A percentile compares a stretch with the other conserved stretches of the same genome.
Evolutionary conservation across 2,329 filamentous ascomycete genomes (phyloP).

Genomic region (Penicillium brasilianum): DNA sequence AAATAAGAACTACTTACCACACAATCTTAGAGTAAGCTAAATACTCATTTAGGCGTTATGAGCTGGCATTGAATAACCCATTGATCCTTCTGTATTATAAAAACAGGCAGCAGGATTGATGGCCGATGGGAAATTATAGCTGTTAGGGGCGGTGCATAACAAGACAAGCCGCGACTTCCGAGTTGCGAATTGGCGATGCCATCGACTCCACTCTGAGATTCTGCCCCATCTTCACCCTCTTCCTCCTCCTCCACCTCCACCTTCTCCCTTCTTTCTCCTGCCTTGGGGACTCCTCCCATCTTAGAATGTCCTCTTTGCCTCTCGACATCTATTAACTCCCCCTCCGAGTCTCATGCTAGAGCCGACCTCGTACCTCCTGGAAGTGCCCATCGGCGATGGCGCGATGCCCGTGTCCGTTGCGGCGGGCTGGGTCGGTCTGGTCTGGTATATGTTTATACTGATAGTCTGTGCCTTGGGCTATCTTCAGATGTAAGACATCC

Average conservation of each 20-base stretch:
- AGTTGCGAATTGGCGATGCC: constrained; percentile 8
- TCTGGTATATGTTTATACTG: constrained; percentile 63
- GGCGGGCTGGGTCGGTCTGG: constrained; percentile 53
- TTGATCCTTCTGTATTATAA: neutral
- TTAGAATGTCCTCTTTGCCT: constrained; percentile 26
- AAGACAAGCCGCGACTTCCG: constrained; percentile 12
- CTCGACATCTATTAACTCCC: constrained; percentile 7
- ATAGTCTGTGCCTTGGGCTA: constrained; percentile 64
- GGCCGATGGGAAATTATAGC: neutral
- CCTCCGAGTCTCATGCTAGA: constrained; percentile 36
- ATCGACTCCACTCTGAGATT: constrained; percentile 8
- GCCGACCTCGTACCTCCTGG: constrained; percentile 31
- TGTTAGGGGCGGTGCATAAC: neutral
- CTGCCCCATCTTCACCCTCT: neutral
- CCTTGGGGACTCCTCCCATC: constrained; percentile 2
- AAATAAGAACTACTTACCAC: neutral
- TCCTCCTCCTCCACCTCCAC: neutral
- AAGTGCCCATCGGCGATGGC: constrained; percentile 37
- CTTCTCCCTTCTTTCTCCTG: constrained; percentile 1
- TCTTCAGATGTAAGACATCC: constrained; percentile 59
- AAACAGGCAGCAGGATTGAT: neutral
- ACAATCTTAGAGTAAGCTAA: too few species aligned
- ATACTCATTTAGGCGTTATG: neutral
- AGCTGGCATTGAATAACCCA: neutral
- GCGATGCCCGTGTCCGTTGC: constrained; percentile 45